phyloP scores from a whole-genome alignment of 2,329 filamentous ascomycete genomes.

The Calonectria montana region DNA sequence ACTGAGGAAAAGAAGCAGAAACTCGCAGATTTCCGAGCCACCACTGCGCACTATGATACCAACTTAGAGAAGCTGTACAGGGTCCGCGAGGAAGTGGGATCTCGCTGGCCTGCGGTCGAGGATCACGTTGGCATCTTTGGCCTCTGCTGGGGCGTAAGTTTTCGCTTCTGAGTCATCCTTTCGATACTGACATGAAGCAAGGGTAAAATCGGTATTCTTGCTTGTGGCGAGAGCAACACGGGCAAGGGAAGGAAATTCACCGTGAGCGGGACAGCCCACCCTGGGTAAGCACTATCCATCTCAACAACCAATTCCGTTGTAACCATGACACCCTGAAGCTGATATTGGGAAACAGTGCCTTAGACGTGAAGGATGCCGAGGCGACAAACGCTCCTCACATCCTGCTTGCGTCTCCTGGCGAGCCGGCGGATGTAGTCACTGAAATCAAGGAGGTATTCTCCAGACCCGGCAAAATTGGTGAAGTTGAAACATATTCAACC shows the following conservation, averaged over 20 bases:
- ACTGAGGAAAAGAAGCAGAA: slow-evolving; percentile 55
- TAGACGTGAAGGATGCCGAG: slow-evolving; percentile 56
- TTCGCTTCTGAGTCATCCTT: too few species aligned
- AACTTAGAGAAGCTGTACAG: slow-evolving; percentile 46
- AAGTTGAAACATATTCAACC: slow-evolving; percentile 60
- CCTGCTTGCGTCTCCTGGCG: slow-evolving; percentile 61
- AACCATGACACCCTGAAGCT: neutral
- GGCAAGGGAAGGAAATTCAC: slow-evolving; percentile 50
- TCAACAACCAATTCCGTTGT: neutral
- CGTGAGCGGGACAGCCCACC: slow-evolving; percentile 48
- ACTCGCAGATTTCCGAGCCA: slow-evolving; percentile 47
- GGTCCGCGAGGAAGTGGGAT: slow-evolving; percentile 46
- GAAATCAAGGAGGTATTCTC: slow-evolving; percentile 55
- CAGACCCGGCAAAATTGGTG: slow-evolving; percentile 47
- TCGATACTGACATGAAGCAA: neutral
- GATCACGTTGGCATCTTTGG: slow-evolving; percentile 58
- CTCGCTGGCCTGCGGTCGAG: slow-evolving; percentile 49
- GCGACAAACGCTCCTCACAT: slow-evolving; percentile 58
- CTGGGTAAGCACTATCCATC: slow-evolving; percentile 30
- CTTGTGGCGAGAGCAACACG: slow-evolving; percentile 49
- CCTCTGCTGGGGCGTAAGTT: slow-evolving; percentile 58
- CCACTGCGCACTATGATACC: slow-evolving; percentile 43
- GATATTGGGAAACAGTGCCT: slow-evolving; percentile 28
- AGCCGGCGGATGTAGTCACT: slow-evolving; percentile 56
- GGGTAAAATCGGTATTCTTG: slow-evolving; percentile 54